These are phyloP conservation scores for Botrytis porri DNA, from an alignment of 2,329 filamentous ascomycete genomes.

Conservation along the genomic window DNA sequence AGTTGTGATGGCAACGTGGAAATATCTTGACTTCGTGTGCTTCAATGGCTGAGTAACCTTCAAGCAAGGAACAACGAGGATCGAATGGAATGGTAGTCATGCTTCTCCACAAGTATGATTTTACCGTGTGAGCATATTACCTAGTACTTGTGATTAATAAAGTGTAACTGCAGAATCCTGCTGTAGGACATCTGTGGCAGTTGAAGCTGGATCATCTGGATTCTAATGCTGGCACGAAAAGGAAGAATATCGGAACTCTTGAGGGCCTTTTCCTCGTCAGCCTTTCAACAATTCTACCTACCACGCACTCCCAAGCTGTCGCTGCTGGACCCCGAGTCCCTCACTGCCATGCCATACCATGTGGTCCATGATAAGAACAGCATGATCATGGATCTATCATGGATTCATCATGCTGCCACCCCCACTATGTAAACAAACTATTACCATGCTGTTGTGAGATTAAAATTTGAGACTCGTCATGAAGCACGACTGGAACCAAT, in stretches of 20 bases:
- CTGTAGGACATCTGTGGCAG: not conserved
- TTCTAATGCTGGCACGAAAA: not conserved
- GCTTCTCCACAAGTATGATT: not conserved
- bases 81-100: not conserved
- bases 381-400: not conserved
- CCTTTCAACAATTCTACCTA: not conserved
- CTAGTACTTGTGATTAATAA: not conserved
- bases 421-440: not conserved
- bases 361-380: not conserved
- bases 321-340: not conserved
- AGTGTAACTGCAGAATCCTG: not conserved
- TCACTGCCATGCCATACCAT: not conserved
- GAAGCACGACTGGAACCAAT: slow-evolving; percentile 13
- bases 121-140: not conserved
- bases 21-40: not conserved
- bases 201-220: not conserved
- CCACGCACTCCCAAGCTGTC: not conserved
- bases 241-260: not conserved
- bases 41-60: not conserved
- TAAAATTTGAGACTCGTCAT: slow-evolving; percentile 17
- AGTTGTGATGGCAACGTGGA: slow-evolving; percentile 14
- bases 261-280: not conserved
- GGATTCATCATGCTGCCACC: not conserved
- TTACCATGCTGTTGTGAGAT: slow-evolving; percentile 4
- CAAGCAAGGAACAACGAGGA: not conserved